Conservation (phyloP, 1,139 yeast genomes). For the Suhomyces maxii region DNA sequence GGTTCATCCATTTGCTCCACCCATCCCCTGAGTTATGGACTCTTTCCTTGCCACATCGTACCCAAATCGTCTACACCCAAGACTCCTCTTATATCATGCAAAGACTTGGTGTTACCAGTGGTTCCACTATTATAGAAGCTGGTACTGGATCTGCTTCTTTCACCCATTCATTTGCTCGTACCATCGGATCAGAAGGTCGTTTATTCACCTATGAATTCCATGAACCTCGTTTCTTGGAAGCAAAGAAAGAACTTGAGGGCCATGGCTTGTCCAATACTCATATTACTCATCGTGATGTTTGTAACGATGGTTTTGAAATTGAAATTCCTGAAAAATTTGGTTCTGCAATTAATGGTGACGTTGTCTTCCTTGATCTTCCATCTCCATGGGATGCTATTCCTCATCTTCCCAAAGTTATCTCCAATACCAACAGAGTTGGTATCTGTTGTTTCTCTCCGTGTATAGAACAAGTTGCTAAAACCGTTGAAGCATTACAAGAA, state of each 20-base stretch:
- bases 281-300: conserved; percentile 90
- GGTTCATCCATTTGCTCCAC: conserved; percentile 82
- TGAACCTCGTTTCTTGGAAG: conserved; percentile 77
- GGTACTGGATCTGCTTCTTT: conserved; percentile 98
- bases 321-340: conserved; percentile 36
- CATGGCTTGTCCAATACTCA: conserved; percentile 58
- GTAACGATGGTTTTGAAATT: conserved; percentile 77
- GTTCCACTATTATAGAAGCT: conserved; percentile 85
- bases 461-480: conserved; percentile 91
- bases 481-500: conserved; percentile 70
- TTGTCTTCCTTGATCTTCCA: conserved; percentile 88
- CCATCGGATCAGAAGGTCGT: conserved; percentile 61
- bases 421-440: conserved; percentile 55
- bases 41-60: conserved; percentile 88
- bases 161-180: conserved; percentile 88
- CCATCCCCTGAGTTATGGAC: conserved; percentile 98
- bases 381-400: conserved; percentile 97
- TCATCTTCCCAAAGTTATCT: conserved; percentile 60
- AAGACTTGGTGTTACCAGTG: conserved; percentile 69
- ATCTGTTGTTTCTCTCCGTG: conserved; percentile 97
- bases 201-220: conserved; percentile 91
- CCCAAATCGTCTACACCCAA: conserved; percentile 96
- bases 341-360: conserved; percentile 26
- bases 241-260: conserved; percentile 67
- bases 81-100: conserved; percentile 91